phyloP scores from a whole-genome alignment of 306 rosid genomes.

The Alnus rubra region DNA sequence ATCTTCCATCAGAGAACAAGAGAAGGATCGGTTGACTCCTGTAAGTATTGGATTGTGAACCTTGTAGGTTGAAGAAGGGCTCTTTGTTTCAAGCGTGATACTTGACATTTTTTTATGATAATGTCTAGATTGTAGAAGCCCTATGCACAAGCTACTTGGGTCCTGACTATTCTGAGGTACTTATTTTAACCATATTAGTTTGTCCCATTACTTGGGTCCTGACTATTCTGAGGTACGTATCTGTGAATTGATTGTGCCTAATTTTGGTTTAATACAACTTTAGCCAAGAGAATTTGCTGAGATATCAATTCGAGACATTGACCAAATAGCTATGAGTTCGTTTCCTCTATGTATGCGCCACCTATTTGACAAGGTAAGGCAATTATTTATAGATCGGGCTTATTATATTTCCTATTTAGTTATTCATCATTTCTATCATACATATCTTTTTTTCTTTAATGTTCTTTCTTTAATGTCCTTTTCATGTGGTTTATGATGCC shows the following conservation, averaged over 20 bases:
- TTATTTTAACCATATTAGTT: slow-evolving; percentile 20
- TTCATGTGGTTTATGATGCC: slow-evolving; percentile 24
- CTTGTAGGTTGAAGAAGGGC: slow-evolving; percentile 3
- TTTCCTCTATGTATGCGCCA: slow-evolving; percentile 97
- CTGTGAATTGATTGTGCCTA: slow-evolving; percentile 26
- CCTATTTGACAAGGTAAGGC: slow-evolving; percentile 82
- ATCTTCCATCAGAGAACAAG: slow-evolving; percentile 73
- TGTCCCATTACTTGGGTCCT: background rate
- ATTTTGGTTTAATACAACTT: slow-evolving; percentile 32
- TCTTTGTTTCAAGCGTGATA: slow-evolving; percentile 19
- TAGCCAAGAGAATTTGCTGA: slow-evolving; percentile 75
- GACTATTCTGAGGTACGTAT: background rate
- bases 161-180: slow-evolving; percentile 89
- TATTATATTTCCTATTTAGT: slow-evolving; percentile 17
- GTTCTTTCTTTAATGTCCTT: background rate
- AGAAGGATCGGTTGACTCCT: slow-evolving; percentile 78
- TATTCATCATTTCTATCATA: slow-evolving; percentile 13
- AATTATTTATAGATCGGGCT: slow-evolving; percentile 16
- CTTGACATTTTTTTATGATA: slow-evolving; percentile 30
- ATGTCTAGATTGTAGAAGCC: slow-evolving; percentile 83
- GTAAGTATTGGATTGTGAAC: slow-evolving; percentile 52
- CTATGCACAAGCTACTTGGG: slow-evolving; percentile 84
- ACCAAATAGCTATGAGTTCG: slow-evolving; percentile 78
- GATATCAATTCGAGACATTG: slow-evolving; percentile 74
- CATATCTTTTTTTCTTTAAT: background rate